These are phyloP conservation scores for Silene uniflora DNA, from an alignment of 148 eudicot species.

Conservation along the genomic window DNA sequence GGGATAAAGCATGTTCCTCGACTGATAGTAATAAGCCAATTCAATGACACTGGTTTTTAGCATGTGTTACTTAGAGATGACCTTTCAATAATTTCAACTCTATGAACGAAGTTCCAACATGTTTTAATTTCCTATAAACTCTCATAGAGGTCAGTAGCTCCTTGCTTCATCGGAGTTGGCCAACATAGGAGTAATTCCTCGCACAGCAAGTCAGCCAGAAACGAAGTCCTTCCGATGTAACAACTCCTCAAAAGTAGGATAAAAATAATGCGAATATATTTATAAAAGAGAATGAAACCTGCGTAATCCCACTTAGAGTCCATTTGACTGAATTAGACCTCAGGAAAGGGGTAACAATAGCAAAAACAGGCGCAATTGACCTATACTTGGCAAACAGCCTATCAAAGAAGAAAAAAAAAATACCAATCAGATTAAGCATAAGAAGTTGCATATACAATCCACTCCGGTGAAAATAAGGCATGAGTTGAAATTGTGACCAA, in stretches of 20 bases:
- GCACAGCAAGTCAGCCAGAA: slow-evolving; percentile 33
- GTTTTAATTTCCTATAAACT: too few relatives aligned
- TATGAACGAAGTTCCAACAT: too few relatives aligned
- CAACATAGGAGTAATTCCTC: slow-evolving; percentile 53
- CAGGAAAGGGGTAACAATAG: slow-evolving; percentile 50
- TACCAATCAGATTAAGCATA: neutral
- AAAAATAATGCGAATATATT: neutral
- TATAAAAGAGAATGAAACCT: slow-evolving; percentile 28
- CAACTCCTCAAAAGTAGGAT: neutral
- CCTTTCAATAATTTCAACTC: too few relatives aligned
- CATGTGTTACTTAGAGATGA: too few relatives aligned
- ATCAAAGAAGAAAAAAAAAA: slow-evolving; percentile 16
- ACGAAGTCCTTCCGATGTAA: neutral
- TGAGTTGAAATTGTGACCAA: too few relatives aligned
- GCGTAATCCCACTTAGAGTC: slow-evolving; percentile 49
- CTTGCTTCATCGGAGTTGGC: slow-evolving; percentile 44
- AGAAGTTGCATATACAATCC: neutral
- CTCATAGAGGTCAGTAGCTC: too few relatives aligned
- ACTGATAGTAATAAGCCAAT: too few relatives aligned
- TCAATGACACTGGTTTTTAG: too few relatives aligned
- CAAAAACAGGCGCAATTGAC: slow-evolving; percentile 51
- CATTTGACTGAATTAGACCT: slow-evolving; percentile 45
- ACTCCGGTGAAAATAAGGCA: too few relatives aligned
- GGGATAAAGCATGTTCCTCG: too few relatives aligned
- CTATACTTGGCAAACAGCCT: too few relatives aligned